Evolutionary conservation across 2,329 filamentous ascomycete genomes (phyloP).

Genomic region (Tolypocladium guangdongense): DNA sequence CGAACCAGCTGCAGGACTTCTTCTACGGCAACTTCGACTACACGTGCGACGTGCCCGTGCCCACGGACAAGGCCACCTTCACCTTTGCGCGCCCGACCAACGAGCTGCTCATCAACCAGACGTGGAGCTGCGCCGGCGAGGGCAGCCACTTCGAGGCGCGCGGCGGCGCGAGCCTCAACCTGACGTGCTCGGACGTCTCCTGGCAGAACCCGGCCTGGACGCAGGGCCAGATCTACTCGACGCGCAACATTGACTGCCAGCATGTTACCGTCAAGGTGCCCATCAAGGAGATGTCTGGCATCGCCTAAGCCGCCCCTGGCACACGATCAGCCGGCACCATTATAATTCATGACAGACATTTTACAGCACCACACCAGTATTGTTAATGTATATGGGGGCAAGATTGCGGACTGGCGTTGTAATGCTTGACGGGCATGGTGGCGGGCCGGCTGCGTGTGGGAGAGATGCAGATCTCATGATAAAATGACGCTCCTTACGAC

Average conservation of each 20-base stretch:
- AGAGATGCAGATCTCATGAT: neutral
- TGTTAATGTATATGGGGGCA: neutral
- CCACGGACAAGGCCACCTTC: slow-evolving; percentile 24
- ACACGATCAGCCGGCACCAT: neutral
- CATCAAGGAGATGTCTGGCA: slow-evolving; percentile 14
- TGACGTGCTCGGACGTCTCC: slow-evolving; percentile 15
- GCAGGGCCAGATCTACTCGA: slow-evolving; percentile 19
- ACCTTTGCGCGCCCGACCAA: slow-evolving; percentile 26
- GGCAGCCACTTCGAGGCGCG: slow-evolving; percentile 17
- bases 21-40: slow-evolving; percentile 37
- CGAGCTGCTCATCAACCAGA: slow-evolving; percentile 33
- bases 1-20: slow-evolving; percentile 33
- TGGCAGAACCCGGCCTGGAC: slow-evolving; percentile 21
- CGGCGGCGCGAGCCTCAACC: slow-evolving; percentile 14
- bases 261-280: slow-evolving; percentile 12
- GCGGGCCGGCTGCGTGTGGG: neutral
- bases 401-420: neutral
- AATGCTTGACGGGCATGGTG: neutral
- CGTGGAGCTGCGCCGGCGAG: slow-evolving; percentile 35
- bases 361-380: neutral
- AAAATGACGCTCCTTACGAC: slow-evolving; percentile 8
- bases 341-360: too few species aligned
- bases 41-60: slow-evolving; percentile 26
- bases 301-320: slow-evolving; percentile 9
- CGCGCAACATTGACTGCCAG: slow-evolving; percentile 15